Base-by-base conservation (phyloP, 345 rosid genomes). In the Erodium maritimum region DNA sequence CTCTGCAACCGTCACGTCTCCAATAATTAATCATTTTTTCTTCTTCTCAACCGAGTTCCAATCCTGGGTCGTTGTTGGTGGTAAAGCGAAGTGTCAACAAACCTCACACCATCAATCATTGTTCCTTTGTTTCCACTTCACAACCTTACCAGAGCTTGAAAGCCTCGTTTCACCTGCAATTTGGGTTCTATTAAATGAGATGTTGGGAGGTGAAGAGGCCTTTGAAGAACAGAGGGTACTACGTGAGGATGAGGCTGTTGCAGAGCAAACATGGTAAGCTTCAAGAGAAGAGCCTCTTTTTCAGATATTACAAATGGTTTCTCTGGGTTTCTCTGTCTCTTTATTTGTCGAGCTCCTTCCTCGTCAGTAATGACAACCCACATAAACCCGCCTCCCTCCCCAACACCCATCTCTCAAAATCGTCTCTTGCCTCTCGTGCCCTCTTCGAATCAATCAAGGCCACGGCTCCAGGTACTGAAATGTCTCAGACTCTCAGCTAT, bases 231-330 rank as follows among this genome's bases (percentile, higher is more conserved):
- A 72, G 66, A 13, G 83, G 81, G 1, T 77, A 79, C 70, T 68
- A 79, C 55, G 77, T 73, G 0, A 70, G 59, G 59, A 87, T 73
- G 80, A 86, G 76, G 66, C 61, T 91, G 7, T 19, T 69, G 23
- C 72, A 68, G 63, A 71, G 58, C 75, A 63, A 18, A 24, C 48
- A 69, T 56, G 73, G 68, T 19, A 76, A 76, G 19, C 86, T 56
- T 4, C 76, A 65, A 42, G 81, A 84, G 51, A 80, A 75, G 61
- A 64, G 45, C 67, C 73, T 77, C 1, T 83, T 66, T 57, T 80
- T 69, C 54, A 85, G 61, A 63, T 76, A 79, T 62, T 87, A 83
- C 91, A 89, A 79, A 79, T 93, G 91, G 88, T 54, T 87, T 54
- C 90, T 93, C 37, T 89, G 91, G 86, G 50, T 90, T 14, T 68